Evolutionary conservation across 306 rosid genomes (phyloP), one percentile per base, ranked within the genome.

Genomic region (Rosa multiflora): DNA sequence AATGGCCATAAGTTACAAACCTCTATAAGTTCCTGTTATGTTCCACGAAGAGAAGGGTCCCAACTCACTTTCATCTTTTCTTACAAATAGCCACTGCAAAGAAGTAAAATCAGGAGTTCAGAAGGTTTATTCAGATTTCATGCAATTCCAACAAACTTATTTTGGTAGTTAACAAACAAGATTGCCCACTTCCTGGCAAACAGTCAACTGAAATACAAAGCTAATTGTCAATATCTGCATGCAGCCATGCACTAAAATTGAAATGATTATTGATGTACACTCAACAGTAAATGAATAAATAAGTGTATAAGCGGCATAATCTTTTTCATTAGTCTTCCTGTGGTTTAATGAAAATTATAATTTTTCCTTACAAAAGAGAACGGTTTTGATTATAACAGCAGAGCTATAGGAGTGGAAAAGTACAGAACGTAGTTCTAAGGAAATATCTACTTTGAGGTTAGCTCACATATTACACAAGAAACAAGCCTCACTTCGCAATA

Each of bases 41-140:
- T 95, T 95, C 99, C 99, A 95, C 72, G 87, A 72, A 76, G 98
- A 88, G 86, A 91, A 95, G 63, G 97, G 94, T 79, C 97, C 99
- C 67, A 89, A 61, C 76, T 89, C 99, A 79, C 87, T 88, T 83
- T 93, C 97, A 3, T 91, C 97, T 87, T 91, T 95, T 81, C 88
- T 90, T 46, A 91, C 72, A 76, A 90, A 88, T 62, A 93, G 80
- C 99, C 99, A 93, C 99, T 95, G 97, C 88, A 89, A 88, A 73
- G 81, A 61, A 72, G 67, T 61, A 29, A 80, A 76, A 67, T 32
- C 44, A 74, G n/a, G 37, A 85, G 74, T 74, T 78, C 72, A 78
- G 81, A 39, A 43, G 63, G 73, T 79, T 72, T 75, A 73, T 49
- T 76, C 67, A 79, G 26, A 73, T 29, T 78, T 79, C 63, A 17